Evolutionary conservation across 805 yeast genomes (phyloP).

Genomic region (Candida tallmaniae): DNA sequence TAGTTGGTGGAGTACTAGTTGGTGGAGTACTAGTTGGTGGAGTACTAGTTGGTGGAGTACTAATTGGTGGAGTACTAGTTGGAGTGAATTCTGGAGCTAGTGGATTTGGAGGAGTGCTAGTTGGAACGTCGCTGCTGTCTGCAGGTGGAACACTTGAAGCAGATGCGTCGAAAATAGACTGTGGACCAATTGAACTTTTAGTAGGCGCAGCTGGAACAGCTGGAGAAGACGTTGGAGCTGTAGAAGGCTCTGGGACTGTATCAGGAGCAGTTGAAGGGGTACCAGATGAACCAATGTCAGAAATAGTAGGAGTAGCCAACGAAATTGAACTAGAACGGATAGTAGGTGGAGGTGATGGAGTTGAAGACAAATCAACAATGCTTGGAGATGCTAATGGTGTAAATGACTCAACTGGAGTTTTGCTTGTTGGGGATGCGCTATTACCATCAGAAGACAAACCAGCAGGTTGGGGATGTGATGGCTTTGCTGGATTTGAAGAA

Average conservation of each 20-base stretch:
- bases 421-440: background rate
- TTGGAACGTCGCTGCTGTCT: background rate
- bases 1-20: too few relatives aligned
- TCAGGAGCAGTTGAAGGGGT: background rate
- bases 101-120: background rate
- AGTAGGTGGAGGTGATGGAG: too few relatives aligned
- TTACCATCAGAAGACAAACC: background rate
- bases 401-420: background rate
- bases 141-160: conserved; percentile 1
- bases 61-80: background rate
- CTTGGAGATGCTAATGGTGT: too few relatives aligned
- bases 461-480: background rate
- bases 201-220: background rate
- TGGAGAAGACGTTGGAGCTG: conserved; percentile 1
- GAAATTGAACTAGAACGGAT: too few relatives aligned
- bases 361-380: too few relatives aligned
- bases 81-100: background rate
- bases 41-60: background rate
- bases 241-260: background rate
- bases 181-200: background rate
- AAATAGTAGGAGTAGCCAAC: background rate
- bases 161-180: conserved; percentile 1
- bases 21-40: too few relatives aligned
- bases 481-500: background rate
- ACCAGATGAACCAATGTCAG: background rate